These are phyloP conservation scores for Phylloporus sp. DNA, from an alignment of 768 basidiomycete genomes.

Conservation along the genomic window DNA sequence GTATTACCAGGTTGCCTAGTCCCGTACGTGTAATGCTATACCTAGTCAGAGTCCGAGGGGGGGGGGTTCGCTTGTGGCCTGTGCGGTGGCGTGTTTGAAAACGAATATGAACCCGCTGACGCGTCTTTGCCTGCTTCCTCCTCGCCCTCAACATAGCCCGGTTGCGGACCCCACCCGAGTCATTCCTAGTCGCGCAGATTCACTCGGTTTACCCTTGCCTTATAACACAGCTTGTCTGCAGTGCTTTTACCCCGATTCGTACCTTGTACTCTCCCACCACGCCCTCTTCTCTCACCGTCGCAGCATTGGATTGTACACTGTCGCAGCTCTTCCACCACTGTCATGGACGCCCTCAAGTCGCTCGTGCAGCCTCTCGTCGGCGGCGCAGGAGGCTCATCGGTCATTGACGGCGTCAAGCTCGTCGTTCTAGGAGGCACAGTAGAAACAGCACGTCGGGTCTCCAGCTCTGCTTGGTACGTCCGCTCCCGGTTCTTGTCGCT, in stretches of 20 bases:
- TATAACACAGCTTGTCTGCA: constrained; percentile 25
- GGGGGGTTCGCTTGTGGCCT: constrained; percentile 15
- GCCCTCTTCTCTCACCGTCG: constrained; percentile 18
- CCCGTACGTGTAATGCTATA: constrained; percentile 1
- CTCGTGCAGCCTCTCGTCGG: constrained; percentile 78
- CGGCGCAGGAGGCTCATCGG: constrained; percentile 68
- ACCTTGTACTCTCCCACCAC: constrained; percentile 23
- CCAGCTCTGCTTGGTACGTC: constrained; percentile 74
- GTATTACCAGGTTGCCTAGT: constrained; percentile 36
- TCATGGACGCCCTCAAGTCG: constrained; percentile 79
- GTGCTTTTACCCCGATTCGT: constrained; percentile 7
- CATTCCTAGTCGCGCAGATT: background rate
- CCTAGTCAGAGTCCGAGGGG: background rate
- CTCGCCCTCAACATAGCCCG: constrained; percentile 7
- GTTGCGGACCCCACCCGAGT: constrained; percentile 8
- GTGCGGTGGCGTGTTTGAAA: constrained; percentile 28
- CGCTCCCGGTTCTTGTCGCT: background rate
- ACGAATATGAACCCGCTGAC: constrained; percentile 33
- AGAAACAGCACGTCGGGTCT: constrained; percentile 78
- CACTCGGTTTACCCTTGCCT: background rate
- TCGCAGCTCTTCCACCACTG: constrained; percentile 16
- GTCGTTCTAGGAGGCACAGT: constrained; percentile 87
- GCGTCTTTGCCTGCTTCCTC: constrained; percentile 36
- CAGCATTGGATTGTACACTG: constrained; percentile 39
- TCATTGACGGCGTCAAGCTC: constrained; percentile 87